Base-by-base conservation (phyloP, 768 basidiomycete species). In the Gloeophyllum trabeum region DNA sequence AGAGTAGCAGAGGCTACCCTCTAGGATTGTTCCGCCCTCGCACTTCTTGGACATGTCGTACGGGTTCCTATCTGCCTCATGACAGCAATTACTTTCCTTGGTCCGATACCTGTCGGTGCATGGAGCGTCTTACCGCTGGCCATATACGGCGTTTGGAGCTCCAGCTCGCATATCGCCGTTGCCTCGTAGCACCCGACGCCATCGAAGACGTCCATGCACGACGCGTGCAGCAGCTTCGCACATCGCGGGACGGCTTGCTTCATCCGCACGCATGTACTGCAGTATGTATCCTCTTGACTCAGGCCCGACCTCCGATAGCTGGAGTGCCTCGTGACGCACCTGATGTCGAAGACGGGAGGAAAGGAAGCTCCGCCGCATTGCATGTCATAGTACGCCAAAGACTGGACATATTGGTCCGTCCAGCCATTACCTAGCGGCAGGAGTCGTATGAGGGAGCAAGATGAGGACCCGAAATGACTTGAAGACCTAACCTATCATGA, bases 21-120 rank as follows among this genome's bases (percentile, higher is more conserved):
- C 48, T 6, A 71, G 54, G 22, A 59, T n/a, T n/a, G n/a, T n/a
- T n/a, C n/a, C 53, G 44, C 76, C 70, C 48, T 71, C 68, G 43
- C 81, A 85, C 24, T 63, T 57, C 51, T 70, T 69, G 51, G 70
- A 78, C 39, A 89, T 71, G 51, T 89, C 83, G 52, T 89, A 87
- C 1, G 72, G 74, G 52, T 79, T 78, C 28, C 16, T 32, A 37
- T 19, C 36, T 37, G 36, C 20, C 20, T 13, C 12, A 37, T 32
- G 28, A 10, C 28, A 32, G 28, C 10, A 32, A 10, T 10, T n/a
- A n/a, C n/a, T n/a, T n/a, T n/a, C n/a, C n/a, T n/a, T n/a, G n/a
- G n/a, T n/a, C n/a, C n/a, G n/a, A n/a, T n/a, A n/a, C n/a, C n/a
- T n/a, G n/a, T n/a, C n/a, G n/a, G n/a, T n/a, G n/a, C n/a, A n/a